phyloP scores from a whole-genome alignment of 176 grass and related monocot species.

The Avena atlantica region DNA sequence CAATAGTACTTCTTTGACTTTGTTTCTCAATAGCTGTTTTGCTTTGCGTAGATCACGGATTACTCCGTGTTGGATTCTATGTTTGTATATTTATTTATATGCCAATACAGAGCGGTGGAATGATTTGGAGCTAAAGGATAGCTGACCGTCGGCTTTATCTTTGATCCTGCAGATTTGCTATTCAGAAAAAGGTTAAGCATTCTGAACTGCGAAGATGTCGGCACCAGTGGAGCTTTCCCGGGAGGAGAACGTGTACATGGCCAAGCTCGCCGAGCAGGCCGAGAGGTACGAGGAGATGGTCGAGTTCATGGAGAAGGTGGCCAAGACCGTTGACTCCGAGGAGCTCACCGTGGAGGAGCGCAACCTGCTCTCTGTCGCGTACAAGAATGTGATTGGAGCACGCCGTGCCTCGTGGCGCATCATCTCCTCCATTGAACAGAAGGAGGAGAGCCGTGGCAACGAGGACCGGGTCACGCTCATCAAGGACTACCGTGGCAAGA shows the following conservation, averaged over 20 bases:
- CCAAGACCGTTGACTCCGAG: conserved; percentile 65
- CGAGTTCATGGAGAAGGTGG: conserved; percentile 92
- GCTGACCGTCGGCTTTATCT: conserved; percentile 13
- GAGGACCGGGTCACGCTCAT: conserved; percentile 72
- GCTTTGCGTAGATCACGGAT: not conserved
- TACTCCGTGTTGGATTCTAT: not conserved
- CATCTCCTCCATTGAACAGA: conserved; percentile 87
- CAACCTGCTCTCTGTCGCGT: conserved; percentile 87
- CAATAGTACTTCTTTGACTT: not conserved
- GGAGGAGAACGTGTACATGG: conserved; percentile 90
- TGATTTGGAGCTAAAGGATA: not conserved
- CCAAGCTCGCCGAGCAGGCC: conserved; percentile 85
- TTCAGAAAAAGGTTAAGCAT: not conserved
- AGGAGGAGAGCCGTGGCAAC: conserved; percentile 84
- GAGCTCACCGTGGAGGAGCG: conserved; percentile 88
- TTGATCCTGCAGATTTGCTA: conserved; percentile 44
- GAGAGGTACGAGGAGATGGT: conserved; percentile 97
- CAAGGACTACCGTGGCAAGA: conserved; percentile 80
- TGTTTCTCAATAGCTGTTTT: not conserved
- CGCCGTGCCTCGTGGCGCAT: conserved; percentile 87
- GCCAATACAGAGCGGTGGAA: too few species aligned
- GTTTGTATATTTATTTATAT: not conserved
- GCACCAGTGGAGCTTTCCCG: conserved; percentile 63
- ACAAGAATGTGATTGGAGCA: conserved; percentile 87
- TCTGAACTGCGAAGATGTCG: conserved; percentile 56